Conservation (phyloP, 768 basidiomycete species). For the Pholiota molesta region DNA sequence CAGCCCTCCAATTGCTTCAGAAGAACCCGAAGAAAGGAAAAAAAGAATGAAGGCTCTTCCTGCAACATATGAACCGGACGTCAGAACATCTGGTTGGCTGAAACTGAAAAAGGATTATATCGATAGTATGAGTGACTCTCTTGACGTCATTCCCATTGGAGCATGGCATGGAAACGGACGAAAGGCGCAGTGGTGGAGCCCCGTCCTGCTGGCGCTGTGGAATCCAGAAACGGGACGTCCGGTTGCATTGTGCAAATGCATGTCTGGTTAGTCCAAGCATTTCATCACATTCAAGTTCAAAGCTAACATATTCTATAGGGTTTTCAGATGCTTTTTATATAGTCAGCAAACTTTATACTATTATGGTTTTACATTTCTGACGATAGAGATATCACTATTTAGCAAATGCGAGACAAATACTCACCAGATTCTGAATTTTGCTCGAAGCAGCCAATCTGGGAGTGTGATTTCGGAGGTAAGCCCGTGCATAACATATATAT, state of each 20-base stretch:
- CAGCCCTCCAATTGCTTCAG: conserved; percentile 39
- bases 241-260: conserved; percentile 88
- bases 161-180: conserved; percentile 92
- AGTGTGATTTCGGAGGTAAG: conserved; percentile 67
- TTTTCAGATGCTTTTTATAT: conserved; percentile 87
- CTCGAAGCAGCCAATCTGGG: conserved; percentile 55
- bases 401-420: conserved; percentile 71
- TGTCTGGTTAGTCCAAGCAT: conserved; percentile 60
- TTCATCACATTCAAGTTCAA: background rate
- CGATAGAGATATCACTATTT: conserved; percentile 20
- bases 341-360: conserved; percentile 35
- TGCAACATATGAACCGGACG: conserved; percentile 91
- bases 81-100: conserved; percentile 84
- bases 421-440: conserved; percentile 54
- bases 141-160: conserved; percentile 72
- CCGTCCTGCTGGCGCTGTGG: conserved; percentile 79
- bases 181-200: conserved; percentile 92
- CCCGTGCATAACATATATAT: background rate
- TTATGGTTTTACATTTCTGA: conserved; percentile 6
- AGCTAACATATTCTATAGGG: conserved; percentile 41
- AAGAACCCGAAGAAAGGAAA: conserved; percentile 32
- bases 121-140: conserved; percentile 72
- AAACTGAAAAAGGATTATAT: conserved; percentile 96
- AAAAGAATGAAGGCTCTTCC: conserved; percentile 67
- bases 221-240: conserved; percentile 61